These are phyloP conservation scores for Pinus tabuliformis DNA, from an alignment of 75 land plant species.

Conservation along the genomic window DNA sequence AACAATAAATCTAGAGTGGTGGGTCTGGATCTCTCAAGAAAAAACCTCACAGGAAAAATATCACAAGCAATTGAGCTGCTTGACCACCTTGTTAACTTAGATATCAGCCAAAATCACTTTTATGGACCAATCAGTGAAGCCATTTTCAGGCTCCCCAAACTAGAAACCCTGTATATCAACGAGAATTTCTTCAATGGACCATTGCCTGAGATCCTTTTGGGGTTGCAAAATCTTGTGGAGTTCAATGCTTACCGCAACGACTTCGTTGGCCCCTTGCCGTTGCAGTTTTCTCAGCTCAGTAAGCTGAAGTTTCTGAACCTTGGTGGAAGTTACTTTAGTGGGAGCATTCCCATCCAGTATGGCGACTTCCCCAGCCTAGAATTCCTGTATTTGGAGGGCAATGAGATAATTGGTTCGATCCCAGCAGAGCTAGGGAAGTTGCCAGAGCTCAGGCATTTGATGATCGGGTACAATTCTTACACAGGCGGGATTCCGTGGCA, in stretches of 20 bases:
- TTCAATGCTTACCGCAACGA: constrained; percentile 16
- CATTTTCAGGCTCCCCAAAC: too few species aligned
- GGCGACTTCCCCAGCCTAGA: constrained; percentile 13
- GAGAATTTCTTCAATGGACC: constrained; percentile 5
- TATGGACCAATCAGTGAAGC: too few species aligned
- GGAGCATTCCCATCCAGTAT: constrained; percentile 26
- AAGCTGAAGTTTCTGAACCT: constrained; percentile 23
- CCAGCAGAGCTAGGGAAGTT: constrained; percentile 32
- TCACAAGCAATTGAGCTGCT: too few species aligned
- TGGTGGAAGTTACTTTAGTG: constrained; percentile 25
- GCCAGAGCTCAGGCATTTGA: constrained; percentile 10
- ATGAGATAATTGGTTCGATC: constrained; percentile 26
- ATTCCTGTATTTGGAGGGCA: constrained; percentile 20
- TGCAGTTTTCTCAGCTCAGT: constrained; percentile 4
- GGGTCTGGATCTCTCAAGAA: constrained; percentile 31
- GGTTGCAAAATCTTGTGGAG: not conserved
- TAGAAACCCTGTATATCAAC: constrained; percentile 39
- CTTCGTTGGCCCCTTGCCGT: constrained; percentile 27
- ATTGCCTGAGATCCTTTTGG: not conserved
- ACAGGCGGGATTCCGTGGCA: constrained; percentile 10
- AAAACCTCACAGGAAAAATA: too few species aligned
- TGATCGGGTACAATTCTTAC: constrained; percentile 23
- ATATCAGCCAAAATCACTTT: too few species aligned
- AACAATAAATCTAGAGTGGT: constrained; percentile 20
- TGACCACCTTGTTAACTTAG: too few species aligned